These are phyloP conservation scores for Carex cristatella DNA, from an alignment of 176 grass and related monocot species.

Conservation along the genomic window DNA sequence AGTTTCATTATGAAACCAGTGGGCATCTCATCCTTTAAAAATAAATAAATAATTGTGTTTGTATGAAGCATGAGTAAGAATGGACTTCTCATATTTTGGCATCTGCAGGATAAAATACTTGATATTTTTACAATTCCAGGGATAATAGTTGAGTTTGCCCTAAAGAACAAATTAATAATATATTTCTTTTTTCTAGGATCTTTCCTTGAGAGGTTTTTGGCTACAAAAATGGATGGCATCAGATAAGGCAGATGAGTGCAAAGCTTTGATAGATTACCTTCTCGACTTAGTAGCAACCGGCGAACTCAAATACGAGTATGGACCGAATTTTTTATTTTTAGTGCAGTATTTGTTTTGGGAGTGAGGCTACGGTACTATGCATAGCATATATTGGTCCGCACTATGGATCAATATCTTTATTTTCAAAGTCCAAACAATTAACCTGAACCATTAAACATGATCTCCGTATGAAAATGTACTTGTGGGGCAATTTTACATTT, in stretches of 20 bases:
- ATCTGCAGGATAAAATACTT: not conserved
- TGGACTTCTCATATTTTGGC: not conserved
- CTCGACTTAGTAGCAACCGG: slow-evolving; percentile 54
- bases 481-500: too few relatives aligned
- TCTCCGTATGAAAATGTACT: too few relatives aligned
- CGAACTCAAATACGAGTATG: slow-evolving; percentile 76
- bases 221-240: slow-evolving; percentile 67
- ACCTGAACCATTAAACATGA: too few relatives aligned
- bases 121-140: not conserved
- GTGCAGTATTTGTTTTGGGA: not conserved
- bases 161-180: slow-evolving; percentile 12
- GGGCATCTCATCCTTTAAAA: not conserved
- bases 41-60: not conserved
- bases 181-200: slow-evolving; percentile 37
- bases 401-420: too few relatives aligned
- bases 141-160: not conserved
- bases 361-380: too few relatives aligned
- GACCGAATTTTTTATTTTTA: not conserved
- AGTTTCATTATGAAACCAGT: not conserved
- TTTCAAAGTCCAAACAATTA: too few relatives aligned
- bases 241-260: slow-evolving; percentile 55
- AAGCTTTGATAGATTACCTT: slow-evolving; percentile 53
- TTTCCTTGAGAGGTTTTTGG: slow-evolving; percentile 70
- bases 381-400: too few relatives aligned
- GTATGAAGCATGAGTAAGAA: not conserved